Percentiles rank a stretch among this genome's conserved stretches.
phyloP scores from a whole-genome alignment of 129 eudicot species.

The Daucus carota region DNA sequence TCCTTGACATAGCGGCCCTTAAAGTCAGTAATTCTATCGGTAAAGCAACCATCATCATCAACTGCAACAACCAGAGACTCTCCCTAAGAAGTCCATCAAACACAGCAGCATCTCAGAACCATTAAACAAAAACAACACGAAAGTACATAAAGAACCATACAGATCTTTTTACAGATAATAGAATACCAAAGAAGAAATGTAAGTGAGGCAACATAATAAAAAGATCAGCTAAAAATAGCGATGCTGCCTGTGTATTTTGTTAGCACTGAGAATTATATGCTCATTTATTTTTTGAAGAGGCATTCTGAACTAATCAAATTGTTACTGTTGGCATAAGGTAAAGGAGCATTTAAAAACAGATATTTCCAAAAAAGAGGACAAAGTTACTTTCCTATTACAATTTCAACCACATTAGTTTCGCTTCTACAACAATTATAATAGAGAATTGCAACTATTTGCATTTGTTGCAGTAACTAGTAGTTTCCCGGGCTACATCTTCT shows the following conservation, averaged over 20 bases:
- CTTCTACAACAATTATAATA: too few relatives aligned
- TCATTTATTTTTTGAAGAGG: background rate
- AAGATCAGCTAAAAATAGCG: background rate
- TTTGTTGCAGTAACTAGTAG: too few relatives aligned
- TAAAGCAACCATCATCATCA: slow-evolving; percentile 87
- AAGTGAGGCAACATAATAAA: background rate
- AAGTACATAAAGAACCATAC: background rate
- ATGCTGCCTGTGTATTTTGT: background rate
- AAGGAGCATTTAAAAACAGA: background rate
- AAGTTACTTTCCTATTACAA: too few relatives aligned
- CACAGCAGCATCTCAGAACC: background rate
- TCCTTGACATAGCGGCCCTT: slow-evolving; percentile 62
- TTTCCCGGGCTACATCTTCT: too few relatives aligned
- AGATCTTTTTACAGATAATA: background rate
- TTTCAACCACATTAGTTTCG: too few relatives aligned
- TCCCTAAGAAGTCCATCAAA: slow-evolving; percentile 31
- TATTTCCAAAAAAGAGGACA: background rate
- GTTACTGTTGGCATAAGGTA: background rate
- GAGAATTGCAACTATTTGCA: too few relatives aligned
- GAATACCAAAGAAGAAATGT: background rate
- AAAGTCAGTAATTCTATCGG: slow-evolving; percentile 56
- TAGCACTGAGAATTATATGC: background rate
- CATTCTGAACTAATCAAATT: background rate
- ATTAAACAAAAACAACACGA: background rate
- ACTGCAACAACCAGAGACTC: slow-evolving; percentile 69